Percentiles rank a stretch among this genome's conserved stretches.
Evolutionary conservation across 306 rosid genomes (phyloP).

Genomic region (Rosa lucieae): DNA sequence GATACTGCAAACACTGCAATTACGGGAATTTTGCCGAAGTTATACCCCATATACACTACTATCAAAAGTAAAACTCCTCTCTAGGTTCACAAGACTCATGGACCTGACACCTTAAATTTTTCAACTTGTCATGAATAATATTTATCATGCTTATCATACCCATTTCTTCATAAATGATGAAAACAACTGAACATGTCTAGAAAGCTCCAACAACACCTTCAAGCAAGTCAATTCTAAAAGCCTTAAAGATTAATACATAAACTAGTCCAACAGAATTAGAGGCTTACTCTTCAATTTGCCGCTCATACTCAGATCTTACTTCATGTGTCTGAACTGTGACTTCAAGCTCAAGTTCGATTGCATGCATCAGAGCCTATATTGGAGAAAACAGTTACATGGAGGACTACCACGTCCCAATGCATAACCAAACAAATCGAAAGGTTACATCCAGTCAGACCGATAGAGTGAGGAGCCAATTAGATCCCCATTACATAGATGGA

Average conservation of each 20-base stretch:
- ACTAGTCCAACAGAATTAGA: neutral
- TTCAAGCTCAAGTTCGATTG: conserved; percentile 92
- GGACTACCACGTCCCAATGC: conserved; percentile 11
- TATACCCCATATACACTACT: neutral
- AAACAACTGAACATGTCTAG: neutral
- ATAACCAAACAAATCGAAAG: neutral
- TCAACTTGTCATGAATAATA: neutral
- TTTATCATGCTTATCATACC: neutral
- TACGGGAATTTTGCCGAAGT: neutral
- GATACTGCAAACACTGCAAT: neutral
- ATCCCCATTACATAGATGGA: neutral
- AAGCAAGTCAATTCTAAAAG: neutral
- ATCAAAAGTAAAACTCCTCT: neutral
- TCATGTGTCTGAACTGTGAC: conserved; percentile 88
- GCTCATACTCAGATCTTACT: conserved; percentile 87
- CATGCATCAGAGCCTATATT: conserved; percentile 79
- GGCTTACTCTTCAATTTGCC: conserved; percentile 90
- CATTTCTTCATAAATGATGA: neutral
- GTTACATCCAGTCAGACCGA: conserved; percentile 1
- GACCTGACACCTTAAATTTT: neutral
- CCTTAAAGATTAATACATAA: neutral
- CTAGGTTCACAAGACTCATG: neutral
- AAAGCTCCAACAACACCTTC: neutral
- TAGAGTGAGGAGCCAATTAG: neutral
- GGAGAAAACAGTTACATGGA: conserved; percentile 16